Evolutionary conservation across 2,329 filamentous ascomycete species (phyloP), one percentile per base, ranked within the genome.

Genomic region (Verticillium albo-atrum): DNA sequence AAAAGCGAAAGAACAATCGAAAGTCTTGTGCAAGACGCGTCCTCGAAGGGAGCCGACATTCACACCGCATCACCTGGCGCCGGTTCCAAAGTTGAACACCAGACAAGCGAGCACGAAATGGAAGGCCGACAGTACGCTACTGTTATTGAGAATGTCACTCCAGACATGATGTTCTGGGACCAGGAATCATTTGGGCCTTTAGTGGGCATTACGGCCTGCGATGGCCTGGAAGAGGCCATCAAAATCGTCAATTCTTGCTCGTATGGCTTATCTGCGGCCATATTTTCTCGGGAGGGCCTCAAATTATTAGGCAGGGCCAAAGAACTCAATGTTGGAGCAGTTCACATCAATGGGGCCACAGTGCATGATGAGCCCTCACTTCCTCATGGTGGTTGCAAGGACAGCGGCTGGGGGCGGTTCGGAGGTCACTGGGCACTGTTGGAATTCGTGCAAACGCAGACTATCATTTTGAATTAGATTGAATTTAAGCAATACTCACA

Each of bases 391-490:
- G 66, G 66, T 1, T 35, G 58, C 55, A 61, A 64, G 27, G 59
- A 65, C 27, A 67, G 66, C 56, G 66, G 66, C 23, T 68, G 58
- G 57, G 66, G 66, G 3, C 28, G 66, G 37, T 68, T 68, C 56
- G 66, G 66, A 6, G 58, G 53, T 12, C 42, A 56, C 15, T 61
- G 60, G 60, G 57, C 57, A 2, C 51, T 61, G 54, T 27, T 59
- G 2, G 57, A 61, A 12, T 59, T 61, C 55, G 58, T 61, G 5
- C 60, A 61, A 9, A 61, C 60, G 14, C 54, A 61, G 35, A 61
- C 60, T 23, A 37, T 61, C 23, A 51, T 61, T 54, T 26, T 51
- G 20, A 51, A 51, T 51, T 51, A 51, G 42, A 6, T 51, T 12
- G 20, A 23, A 23, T 23, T 25, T 5, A 47, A 3, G 7, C 37